Evolutionary conservation across 306 rosid species (phyloP), one percentile per base, ranked within the genome.

Genomic region (Nissolia schottii): DNA sequence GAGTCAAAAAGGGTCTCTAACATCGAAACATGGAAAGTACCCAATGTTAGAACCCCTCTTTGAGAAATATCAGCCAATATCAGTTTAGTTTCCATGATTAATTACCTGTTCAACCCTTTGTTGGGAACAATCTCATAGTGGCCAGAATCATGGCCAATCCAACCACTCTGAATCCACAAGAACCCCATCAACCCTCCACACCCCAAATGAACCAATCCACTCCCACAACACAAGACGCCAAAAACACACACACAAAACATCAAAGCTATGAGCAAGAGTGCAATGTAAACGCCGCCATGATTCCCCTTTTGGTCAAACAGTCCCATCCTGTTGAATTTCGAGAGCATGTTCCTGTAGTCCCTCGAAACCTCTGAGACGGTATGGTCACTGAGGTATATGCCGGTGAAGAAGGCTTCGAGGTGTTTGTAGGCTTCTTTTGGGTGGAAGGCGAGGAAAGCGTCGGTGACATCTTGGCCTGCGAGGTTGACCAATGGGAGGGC

Each of bases 391-490:
- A 92, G 87, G 63, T 74, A 70, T 50, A 0, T 57, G 2, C 90
- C 87, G 19, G 90, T 89, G 71, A 79, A 84, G 77, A 86, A 70
- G 45, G 43, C 18, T 38, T 78, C 66, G 2, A 92, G 89, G 59
- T 56, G 67, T 37, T 56, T 22, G 78, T 82, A 70, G 3, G 91
- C 93, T 0, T 87, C 19, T 5, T 75, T 53, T 0, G 97, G 96
- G 67, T 92, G 97, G 67, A 81, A 85, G 2, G 96, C 96, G 8
- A 89, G 77, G 80, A 89, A 92, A 2, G 88, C 93, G 31, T 92
- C 97, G 2, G 97, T 92, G 22, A 81, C 93, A 22, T 92, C 97
- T 27, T 85, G 87, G 23, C 97, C 97, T 59, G 92, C 91, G 64
- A 92, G 79, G 67, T 81, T 80, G n/a, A 87, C 31, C 8, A 92